Evolutionary conservation across 2,329 filamentous ascomycete species (phyloP).

Genomic region (Claviceps pusilla): DNA sequence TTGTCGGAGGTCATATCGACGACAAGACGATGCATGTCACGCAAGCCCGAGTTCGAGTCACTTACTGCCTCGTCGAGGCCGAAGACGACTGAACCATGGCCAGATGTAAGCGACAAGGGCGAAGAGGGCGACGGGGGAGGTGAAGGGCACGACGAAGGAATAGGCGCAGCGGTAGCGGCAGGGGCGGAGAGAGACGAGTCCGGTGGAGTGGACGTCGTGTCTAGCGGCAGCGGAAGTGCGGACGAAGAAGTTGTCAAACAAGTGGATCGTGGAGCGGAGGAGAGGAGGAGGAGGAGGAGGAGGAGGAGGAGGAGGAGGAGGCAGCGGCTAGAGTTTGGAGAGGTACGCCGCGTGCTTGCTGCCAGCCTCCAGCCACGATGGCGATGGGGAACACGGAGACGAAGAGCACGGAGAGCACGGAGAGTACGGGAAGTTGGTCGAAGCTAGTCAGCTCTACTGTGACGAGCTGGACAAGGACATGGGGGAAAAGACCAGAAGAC

Average conservation of each 20-base stretch:
- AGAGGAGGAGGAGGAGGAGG: conserved; percentile 5
- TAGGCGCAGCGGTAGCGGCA: neutral
- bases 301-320: conserved; percentile 5
- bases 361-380: neutral
- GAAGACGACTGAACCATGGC: conserved; percentile 9
- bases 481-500: too few species aligned
- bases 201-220: conserved; percentile 1
- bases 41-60: conserved; percentile 7
- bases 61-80: conserved; percentile 16
- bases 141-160: neutral
- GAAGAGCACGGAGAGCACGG: too few species aligned
- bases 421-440: too few species aligned
- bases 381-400: neutral
- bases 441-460: too few species aligned
- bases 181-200: neutral
- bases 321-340: conserved; percentile 16
- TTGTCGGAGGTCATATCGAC: conserved; percentile 22
- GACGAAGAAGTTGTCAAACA: conserved; percentile 11
- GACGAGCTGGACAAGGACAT: neutral
- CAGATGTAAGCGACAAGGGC: conserved; percentile 5
- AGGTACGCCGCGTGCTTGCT: conserved; percentile 12
- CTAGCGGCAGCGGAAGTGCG: conserved; percentile 7
- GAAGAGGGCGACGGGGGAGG: conserved; percentile 5
- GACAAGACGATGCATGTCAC: conserved; percentile 2
- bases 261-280: conserved; percentile 12